phyloP scores from a whole-genome alignment of 1,284 basidiomycete species.

The Ganoderma lucidum region DNA sequence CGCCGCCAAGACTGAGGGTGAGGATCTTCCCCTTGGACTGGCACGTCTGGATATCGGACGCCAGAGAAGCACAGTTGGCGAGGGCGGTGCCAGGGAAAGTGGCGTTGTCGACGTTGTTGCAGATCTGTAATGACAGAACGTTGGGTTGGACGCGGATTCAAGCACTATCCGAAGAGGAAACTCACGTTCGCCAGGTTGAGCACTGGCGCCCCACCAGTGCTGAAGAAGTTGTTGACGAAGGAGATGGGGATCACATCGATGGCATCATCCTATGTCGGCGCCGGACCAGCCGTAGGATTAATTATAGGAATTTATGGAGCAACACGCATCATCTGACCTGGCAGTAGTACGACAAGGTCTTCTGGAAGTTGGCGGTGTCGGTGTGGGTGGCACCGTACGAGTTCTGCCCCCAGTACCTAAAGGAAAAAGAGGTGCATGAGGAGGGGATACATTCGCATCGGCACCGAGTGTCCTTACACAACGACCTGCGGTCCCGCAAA shows the following conservation, averaged over 20 bases:
- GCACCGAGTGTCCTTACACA: conserved; percentile 7
- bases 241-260: conserved; percentile 71
- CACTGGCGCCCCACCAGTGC: conserved; percentile 60
- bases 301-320: not conserved
- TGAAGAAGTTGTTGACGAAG: conserved; percentile 69
- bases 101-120: conserved; percentile 60
- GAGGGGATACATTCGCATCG: not conserved
- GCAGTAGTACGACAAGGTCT: conserved; percentile 64
- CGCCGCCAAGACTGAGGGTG: conserved; percentile 49
- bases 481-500: not conserved
- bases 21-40: conserved; percentile 70
- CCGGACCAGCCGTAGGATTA: not conserved
- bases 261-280: conserved; percentile 54
- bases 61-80: conserved; percentile 60
- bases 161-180: not conserved
- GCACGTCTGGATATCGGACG: conserved; percentile 63
- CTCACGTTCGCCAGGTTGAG: conserved; percentile 70
- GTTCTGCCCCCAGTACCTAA: conserved; percentile 74
- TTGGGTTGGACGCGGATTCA: not conserved
- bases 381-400: conserved; percentile 65
- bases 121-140: conserved; percentile 48
- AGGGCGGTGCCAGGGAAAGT: conserved; percentile 67
- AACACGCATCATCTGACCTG: conserved; percentile 44
- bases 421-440: conserved; percentile 9
- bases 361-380: conserved; percentile 62